Conservation (phyloP, 192 early-diverging fungal species). For the Podila epicladia region DNA sequence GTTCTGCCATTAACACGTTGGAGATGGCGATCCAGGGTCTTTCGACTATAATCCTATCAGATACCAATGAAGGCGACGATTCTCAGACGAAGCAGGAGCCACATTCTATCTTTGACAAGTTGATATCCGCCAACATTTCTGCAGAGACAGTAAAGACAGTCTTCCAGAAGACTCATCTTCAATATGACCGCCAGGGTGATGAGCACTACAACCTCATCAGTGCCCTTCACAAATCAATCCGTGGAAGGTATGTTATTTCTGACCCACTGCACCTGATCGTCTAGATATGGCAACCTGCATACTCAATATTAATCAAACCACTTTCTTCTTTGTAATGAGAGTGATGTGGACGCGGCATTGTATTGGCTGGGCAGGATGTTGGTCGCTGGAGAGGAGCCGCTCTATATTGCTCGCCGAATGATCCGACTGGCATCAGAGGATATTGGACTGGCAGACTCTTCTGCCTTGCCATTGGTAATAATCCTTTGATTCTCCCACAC, state of each 20-base stretch:
- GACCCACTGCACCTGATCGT: no score
- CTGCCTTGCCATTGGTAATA: conserved; percentile 74
- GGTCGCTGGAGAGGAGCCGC: conserved; percentile 88
- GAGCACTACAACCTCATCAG: conserved; percentile 93
- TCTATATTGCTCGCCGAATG: conserved; percentile 76
- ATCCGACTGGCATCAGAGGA: conserved; percentile 89
- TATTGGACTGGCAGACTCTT: conserved; percentile 86
- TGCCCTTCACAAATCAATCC: conserved; percentile 89
- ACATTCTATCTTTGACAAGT: conserved; percentile 13
- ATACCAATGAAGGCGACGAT: not conserved
- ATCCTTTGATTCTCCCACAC: not conserved
- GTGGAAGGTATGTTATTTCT: conserved; percentile 65
- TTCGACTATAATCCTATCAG: conserved; percentile 25
- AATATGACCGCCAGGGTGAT: conserved; percentile 86
- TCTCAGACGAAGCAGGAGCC: conserved; percentile 8
- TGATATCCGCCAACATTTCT: conserved; percentile 34
- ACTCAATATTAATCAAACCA: no score
- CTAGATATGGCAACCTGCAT: no score
- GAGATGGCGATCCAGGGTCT: conserved; percentile 63
- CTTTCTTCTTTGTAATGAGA: conserved; percentile 7
- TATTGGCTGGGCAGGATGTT: conserved; percentile 96
- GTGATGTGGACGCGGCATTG: conserved; percentile 79
- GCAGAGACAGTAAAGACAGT: conserved; percentile 70
- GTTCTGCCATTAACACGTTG: conserved; percentile 73
- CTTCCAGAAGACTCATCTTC: conserved; percentile 82